A percentile compares a stretch with the other conserved stretches of the same genome.
These are phyloP conservation scores for Paramecium primaurelia DNA, from an alignment of 73 alveolate genomes.

Conservation along the genomic window DNA sequence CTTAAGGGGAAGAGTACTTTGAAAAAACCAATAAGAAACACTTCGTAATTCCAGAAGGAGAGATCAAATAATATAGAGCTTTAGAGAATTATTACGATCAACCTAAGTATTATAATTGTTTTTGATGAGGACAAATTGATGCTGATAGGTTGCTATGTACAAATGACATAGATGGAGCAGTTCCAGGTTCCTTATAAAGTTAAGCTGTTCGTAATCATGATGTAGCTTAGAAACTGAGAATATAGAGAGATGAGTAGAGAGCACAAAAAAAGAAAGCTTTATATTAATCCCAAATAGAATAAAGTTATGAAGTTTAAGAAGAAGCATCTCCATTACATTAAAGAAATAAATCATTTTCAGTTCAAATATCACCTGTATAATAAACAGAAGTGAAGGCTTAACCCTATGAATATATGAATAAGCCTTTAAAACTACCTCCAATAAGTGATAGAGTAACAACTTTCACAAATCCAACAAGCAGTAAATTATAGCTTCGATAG, in stretches of 20 bases:
- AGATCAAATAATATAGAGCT: constrained; percentile 3
- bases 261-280: background rate
- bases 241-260: background rate
- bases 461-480: background rate
- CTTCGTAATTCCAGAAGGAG: background rate
- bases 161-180: constrained; percentile 43
- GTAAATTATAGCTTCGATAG: background rate
- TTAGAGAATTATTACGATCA: constrained; percentile 22
- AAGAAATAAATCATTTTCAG: background rate
- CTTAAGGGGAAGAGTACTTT: constrained; percentile 33
- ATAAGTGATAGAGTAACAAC: background rate
- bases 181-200: background rate
- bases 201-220: background rate
- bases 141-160: constrained; percentile 7
- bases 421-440: background rate
- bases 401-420: background rate
- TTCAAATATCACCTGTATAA: background rate
- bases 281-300: background rate
- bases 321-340: background rate
- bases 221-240: background rate
- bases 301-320: background rate
- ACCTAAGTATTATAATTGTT: background rate
- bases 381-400: background rate
- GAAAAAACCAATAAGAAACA: background rate
- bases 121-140: background rate